A percentile compares a stretch with the other conserved stretches of the same genome.
Evolutionary conservation across 768 basidiomycete genomes (phyloP).

Genomic region (Pisolithus tinctorius): DNA sequence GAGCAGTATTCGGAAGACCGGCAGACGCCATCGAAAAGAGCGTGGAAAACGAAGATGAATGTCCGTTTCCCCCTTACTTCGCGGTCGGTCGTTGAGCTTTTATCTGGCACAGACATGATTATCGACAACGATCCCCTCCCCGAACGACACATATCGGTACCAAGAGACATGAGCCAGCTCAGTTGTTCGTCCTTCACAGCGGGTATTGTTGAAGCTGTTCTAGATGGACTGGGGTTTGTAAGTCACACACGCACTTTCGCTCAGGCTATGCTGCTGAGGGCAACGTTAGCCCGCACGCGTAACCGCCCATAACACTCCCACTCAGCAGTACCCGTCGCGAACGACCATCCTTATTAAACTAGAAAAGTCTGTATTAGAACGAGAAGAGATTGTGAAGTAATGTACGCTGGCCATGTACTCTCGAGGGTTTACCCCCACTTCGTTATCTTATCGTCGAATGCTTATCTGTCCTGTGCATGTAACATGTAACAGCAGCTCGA

Average conservation of each 20-base stretch:
- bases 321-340: constrained; percentile 67
- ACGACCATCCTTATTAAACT: constrained; percentile 98
- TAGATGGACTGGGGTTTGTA: constrained; percentile 92
- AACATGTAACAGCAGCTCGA: background rate
- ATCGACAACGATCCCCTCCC: constrained; percentile 93
- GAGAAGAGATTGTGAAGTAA: constrained; percentile 87
- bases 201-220: constrained; percentile 93
- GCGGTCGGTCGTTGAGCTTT: background rate
- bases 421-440: background rate
- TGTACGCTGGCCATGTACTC: background rate
- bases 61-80: constrained; percentile 34
- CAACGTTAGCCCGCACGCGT: constrained; percentile 81
- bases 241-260: constrained; percentile 28
- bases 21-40: constrained; percentile 96
- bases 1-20: constrained; percentile 85
- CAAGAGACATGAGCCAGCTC: constrained; percentile 87
- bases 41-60: constrained; percentile 95
- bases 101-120: constrained; percentile 74
- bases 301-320: constrained; percentile 91
- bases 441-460: background rate
- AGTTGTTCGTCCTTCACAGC: constrained; percentile 98
- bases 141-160: constrained; percentile 89
- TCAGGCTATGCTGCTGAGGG: constrained; percentile 6
- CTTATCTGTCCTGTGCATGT: background rate
- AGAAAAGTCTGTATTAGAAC: constrained; percentile 85